These are phyloP conservation scores for Aegilops umbellulata DNA, from an alignment of 176 grass and related monocot genomes.

Conservation along the genomic window DNA sequence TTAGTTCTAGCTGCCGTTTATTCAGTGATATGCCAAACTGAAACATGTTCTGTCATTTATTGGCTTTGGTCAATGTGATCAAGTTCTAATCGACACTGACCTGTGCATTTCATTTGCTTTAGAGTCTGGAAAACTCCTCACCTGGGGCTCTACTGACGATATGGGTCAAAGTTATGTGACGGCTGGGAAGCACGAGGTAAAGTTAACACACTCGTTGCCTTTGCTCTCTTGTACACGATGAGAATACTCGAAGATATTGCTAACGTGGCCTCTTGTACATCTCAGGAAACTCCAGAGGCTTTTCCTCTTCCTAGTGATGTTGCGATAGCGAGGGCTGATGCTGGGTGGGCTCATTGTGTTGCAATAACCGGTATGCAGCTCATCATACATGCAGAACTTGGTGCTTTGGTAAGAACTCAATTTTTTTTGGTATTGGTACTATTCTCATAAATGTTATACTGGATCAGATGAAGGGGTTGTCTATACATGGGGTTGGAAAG, in stretches of 20 bases:
- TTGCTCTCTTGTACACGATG: constrained; percentile 10
- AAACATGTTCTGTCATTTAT: neutral
- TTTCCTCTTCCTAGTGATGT: constrained; percentile 87
- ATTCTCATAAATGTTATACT: constrained; percentile 32
- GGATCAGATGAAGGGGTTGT: constrained; percentile 79
- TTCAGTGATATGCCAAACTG: constrained; percentile 4
- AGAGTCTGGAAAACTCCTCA: constrained; percentile 89
- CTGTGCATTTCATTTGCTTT: constrained; percentile 19
- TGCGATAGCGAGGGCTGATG: constrained; percentile 69
- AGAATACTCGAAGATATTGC: neutral
- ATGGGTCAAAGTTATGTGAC: constrained; percentile 99
- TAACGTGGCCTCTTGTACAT: constrained; percentile 22
- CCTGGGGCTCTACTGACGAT: constrained; percentile 94
- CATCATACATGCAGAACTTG: neutral
- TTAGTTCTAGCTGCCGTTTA: neutral
- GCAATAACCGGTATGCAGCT: constrained; percentile 67
- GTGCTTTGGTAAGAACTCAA: neutral
- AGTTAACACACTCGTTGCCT: constrained; percentile 1
- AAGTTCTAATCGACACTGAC: constrained; percentile 17
- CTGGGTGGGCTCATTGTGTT: constrained; percentile 97
- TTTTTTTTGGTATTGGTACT: constrained; percentile 10
- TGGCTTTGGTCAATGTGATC: neutral
- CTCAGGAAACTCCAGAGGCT: constrained; percentile 85
- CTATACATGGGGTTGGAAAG: constrained; percentile 99
- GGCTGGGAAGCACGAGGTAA: constrained; percentile 95